Base-by-base conservation (phyloP, 108 stramenopile genomes). In the Fistulifera solaris region DNA sequence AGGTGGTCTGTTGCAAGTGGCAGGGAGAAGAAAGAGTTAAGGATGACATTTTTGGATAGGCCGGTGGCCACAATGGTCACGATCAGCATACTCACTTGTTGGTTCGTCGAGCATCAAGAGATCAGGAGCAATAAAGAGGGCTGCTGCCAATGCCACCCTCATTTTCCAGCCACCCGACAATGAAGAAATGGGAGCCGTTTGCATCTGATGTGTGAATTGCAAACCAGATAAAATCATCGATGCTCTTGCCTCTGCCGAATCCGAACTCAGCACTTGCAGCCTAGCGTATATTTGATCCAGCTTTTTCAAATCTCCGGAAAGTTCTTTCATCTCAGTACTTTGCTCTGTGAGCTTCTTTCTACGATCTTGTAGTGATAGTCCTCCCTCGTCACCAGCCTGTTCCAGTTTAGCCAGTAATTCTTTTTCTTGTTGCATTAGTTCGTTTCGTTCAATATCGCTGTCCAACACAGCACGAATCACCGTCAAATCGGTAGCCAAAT, bases 151-250 rank as follows among this genome's bases (percentile, higher is more conserved):
- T 0, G 94, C 85, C 56, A 99, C 98, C 42, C 98, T 81, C 98
- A 99, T 99, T 35, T 96, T 59, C 98, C 98, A 99, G 6, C 98
- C 98, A 54, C 96, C 96, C 11, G 74, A 77, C 17, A 97, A 70
- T 19, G 84, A 79, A 18, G 84, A 88, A 1, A 93, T 89, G 17
- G 89, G 83, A 48, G 83, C 71, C 26, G 27, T 59, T 73, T 95
- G 93, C 95, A 96, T 96, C 6, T 65, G 68, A 27, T 74, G 73
- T 22, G 89, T 93, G 65, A 98, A 98, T 64, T 96, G 95, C 16
- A 98, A 61, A 0, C 97, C 97, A 18, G 65, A 72, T 25, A 98
- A 62, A 45, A 98, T 96, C 46, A 77, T 78, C 21, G 85, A 64
- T 2, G 97, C 97, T 11, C 84, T 66, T 40, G 91, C 71, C 70